Evolutionary conservation across 345 rosid species (phyloP).

Genomic region (Eucalyptus microcorys): DNA sequence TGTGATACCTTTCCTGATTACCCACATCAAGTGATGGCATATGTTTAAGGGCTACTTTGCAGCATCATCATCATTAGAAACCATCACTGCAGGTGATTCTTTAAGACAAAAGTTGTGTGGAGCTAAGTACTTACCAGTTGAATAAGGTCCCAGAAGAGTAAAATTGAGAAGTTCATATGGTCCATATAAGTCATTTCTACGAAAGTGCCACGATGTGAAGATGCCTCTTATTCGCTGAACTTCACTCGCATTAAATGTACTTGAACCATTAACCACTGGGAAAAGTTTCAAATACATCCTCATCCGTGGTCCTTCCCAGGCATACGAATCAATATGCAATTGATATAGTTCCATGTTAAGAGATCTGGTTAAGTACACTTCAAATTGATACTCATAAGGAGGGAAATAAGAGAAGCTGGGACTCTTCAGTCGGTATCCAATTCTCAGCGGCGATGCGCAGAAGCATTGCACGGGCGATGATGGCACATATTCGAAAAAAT

Average conservation of each 20-base stretch:
- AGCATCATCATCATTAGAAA: not conserved
- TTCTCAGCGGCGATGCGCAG: slow-evolving; percentile 76
- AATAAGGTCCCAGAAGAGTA: slow-evolving; percentile 79
- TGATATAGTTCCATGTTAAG: slow-evolving; percentile 51
- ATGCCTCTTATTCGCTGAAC: slow-evolving; percentile 40
- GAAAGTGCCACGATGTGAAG: slow-evolving; percentile 56
- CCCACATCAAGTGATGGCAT: not conserved
- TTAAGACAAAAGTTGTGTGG: not conserved
- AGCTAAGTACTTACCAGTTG: slow-evolving; percentile 24
- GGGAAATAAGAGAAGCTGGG: slow-evolving; percentile 77
- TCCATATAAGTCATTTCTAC: slow-evolving; percentile 42
- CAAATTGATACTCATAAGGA: slow-evolving; percentile 37
- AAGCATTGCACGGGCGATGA: slow-evolving; percentile 50
- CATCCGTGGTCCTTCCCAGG: slow-evolving; percentile 77
- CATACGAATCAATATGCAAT: slow-evolving; percentile 38
- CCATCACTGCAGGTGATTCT: not conserved
- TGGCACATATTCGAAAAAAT: slow-evolving; percentile 60
- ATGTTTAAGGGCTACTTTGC: not conserved
- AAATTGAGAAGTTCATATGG: slow-evolving; percentile 92
- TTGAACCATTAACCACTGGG: slow-evolving; percentile 12
- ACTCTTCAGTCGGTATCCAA: slow-evolving; percentile 83
- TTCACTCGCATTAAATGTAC: slow-evolving; percentile 46
- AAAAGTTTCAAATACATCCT: slow-evolving; percentile 49
- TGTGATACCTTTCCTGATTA: not conserved
- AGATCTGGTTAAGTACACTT: slow-evolving; percentile 28